Base-by-base conservation (phyloP, 1,284 basidiomycete species). In the Tilletia caries region DNA sequence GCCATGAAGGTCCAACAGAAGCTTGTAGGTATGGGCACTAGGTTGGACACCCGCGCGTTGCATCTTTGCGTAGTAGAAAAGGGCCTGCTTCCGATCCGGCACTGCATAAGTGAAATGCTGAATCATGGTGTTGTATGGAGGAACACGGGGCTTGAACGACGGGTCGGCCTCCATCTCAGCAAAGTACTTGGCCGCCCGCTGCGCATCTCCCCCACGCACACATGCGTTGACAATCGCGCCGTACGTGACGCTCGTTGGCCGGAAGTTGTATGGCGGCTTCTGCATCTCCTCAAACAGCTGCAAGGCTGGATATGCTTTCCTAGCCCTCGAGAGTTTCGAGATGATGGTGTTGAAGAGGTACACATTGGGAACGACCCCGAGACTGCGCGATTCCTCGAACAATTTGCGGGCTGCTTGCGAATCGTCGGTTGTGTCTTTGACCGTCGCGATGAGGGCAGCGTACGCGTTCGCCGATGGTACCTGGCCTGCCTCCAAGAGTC, bases 111-210 rank as follows among this genome's bases (percentile, higher is more conserved):
- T 91, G 85, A 93, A 96, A 81, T 95, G 88, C 84, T 98, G 96
- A 88, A 98, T 97, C 95, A 99, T 97, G 46, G 92, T 97, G 85
- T 97, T 98, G 86, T 89, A 93, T 3, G 95, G 95, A 27, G 96
- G 95, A 0, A 96, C 90, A 6, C 94, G 88, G 8, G 95, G 90
- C 84, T 87, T 90, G 87, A 94, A 98, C 76, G 89, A 89, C 33
- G 85, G 86, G 75, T 90, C 87, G 48, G 83, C 75, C 8, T 86
- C 84, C 95, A 99, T 98, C 85, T 95, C 93, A 67, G 86, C 84
- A 85, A 96, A 98, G 66, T 98, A 85, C 15, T 86, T 86, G 81
- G 92, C 91, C 1, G 96, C 96, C 0, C 90, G 89, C 23, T 87
- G 86, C 23, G 89, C 89, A 83, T 98, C 95, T 3, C 96, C 95